Conservation (phyloP, 148 eudicot genomes). For the Fagopyrum homotropicum region DNA sequence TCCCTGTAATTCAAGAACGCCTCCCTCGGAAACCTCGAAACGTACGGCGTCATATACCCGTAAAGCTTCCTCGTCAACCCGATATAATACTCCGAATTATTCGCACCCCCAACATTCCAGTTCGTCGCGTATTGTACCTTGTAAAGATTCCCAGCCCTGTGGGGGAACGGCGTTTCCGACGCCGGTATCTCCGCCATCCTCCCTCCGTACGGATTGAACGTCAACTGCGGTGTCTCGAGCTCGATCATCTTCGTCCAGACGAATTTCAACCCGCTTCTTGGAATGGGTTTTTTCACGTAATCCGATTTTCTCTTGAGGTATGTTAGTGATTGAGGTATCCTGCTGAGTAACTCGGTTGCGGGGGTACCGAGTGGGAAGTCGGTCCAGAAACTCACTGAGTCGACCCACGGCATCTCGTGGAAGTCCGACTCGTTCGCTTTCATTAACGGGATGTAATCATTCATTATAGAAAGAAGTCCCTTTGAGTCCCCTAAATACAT, state of each 20-base stretch:
- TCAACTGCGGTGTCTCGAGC: constrained; percentile 15
- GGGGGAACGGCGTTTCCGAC: constrained; percentile 3
- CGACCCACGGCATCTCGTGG: constrained; percentile 15
- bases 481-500: constrained; percentile 9
- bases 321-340: constrained; percentile 11
- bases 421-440: constrained; percentile 4
- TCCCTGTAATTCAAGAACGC: constrained; percentile 16
- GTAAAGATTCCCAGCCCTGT: constrained; percentile 7
- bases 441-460: background rate
- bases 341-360: constrained; percentile 1
- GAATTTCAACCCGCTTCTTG: constrained; percentile 8
- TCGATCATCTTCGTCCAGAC: constrained; percentile 14
- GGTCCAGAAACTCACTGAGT: constrained; percentile 16
- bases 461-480: constrained; percentile 4
- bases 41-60: constrained; percentile 12
- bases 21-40: constrained; percentile 5
- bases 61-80: constrained; percentile 11
- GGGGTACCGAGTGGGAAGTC: constrained; percentile 14
- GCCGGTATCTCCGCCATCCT: constrained; percentile 16
- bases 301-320: constrained; percentile 16
- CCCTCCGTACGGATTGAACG: constrained; percentile 13
- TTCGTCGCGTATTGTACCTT: constrained; percentile 15
- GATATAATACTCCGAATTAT: constrained; percentile 9
- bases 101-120: constrained; percentile 9
- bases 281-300: constrained; percentile 10